These are phyloP conservation scores for Taphrina populina DNA, from an alignment of 1,139 yeast genomes.

Conservation along the genomic window DNA sequence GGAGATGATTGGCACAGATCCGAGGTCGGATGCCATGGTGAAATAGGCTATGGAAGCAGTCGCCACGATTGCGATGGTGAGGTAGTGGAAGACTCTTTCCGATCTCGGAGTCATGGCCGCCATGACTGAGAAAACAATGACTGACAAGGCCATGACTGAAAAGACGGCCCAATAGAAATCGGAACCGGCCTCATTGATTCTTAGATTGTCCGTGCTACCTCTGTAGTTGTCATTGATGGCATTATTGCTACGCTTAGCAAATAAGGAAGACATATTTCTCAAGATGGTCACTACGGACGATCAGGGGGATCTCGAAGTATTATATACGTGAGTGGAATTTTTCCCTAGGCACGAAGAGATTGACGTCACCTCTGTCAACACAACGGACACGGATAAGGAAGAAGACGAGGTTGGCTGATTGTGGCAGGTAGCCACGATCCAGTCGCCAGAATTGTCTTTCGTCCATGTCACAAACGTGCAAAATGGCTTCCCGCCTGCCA, in stretches of 20 bases:
- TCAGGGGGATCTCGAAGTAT: too few species aligned
- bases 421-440: too few species aligned
- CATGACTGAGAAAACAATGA: slow-evolving; percentile 50
- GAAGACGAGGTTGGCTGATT: too few species aligned
- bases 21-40: slow-evolving; percentile 66
- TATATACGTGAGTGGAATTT: background rate
- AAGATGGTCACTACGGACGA: slow-evolving; percentile 2
- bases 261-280: slow-evolving; percentile 21
- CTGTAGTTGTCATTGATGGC: slow-evolving; percentile 20
- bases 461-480: too few species aligned
- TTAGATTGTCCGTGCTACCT: slow-evolving; percentile 39
- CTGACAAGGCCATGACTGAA: slow-evolving; percentile 51
- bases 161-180: slow-evolving; percentile 71
- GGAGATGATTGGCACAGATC: slow-evolving; percentile 57
- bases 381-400: too few species aligned
- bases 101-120: slow-evolving; percentile 47
- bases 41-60: slow-evolving; percentile 57
- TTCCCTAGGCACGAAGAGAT: too few species aligned
- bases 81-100: slow-evolving; percentile 51
- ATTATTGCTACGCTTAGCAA: slow-evolving; percentile 30
- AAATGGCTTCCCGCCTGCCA: too few species aligned
- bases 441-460: too few species aligned
- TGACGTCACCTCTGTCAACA: too few species aligned
- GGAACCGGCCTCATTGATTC: slow-evolving; percentile 49
- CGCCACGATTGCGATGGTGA: slow-evolving; percentile 53